Percentiles rank a stretch among this genome's conserved stretches.
phyloP scores from a whole-genome alignment of 192 early-diverging fungal genomes.

The Rhizophagus prolifer region DNA sequence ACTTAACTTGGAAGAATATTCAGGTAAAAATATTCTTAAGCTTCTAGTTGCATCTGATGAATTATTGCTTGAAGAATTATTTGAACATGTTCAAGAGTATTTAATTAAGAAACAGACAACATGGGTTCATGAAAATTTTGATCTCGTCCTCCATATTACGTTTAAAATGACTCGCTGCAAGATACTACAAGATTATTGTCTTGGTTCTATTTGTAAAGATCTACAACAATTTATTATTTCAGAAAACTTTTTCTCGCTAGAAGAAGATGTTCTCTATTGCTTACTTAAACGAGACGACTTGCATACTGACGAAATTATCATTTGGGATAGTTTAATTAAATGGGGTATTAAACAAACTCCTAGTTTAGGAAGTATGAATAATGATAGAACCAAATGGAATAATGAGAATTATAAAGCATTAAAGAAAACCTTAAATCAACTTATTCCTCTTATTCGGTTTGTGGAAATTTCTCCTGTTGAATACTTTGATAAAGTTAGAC shows the following conservation, averaged over 20 bases:
- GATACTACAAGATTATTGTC: conserved; percentile 7
- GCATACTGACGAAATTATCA: neutral
- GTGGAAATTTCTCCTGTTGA: neutral
- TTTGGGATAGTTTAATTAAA: conserved; percentile 20
- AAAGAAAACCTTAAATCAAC: neutral
- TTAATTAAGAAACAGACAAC: neutral
- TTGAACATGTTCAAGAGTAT: too few relatives aligned
- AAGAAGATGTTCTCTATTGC: too few relatives aligned
- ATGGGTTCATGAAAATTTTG: neutral
- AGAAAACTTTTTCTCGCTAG: neutral
- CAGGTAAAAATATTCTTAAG: too few relatives aligned
- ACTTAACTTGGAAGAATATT: too few relatives aligned
- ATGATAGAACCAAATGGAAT: conserved; percentile 13
- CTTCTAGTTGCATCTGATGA: too few relatives aligned
- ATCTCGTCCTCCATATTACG: neutral
- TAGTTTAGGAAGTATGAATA: neutral
- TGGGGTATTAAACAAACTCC: neutral
- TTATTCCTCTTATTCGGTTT: conserved; percentile 13
- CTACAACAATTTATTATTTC: conserved; percentile 1
- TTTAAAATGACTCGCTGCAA: conserved; percentile 4
- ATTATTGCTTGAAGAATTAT: too few relatives aligned
- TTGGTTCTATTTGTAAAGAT: conserved; percentile 14
- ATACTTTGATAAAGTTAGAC: neutral
- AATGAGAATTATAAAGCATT: neutral
- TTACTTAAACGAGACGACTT: neutral